Percentiles rank a stretch among this genome's conserved stretches.
phyloP scores from a whole-genome alignment of 2,329 filamentous ascomycete genomes.

The Leptographium wingfieldii region DNA sequence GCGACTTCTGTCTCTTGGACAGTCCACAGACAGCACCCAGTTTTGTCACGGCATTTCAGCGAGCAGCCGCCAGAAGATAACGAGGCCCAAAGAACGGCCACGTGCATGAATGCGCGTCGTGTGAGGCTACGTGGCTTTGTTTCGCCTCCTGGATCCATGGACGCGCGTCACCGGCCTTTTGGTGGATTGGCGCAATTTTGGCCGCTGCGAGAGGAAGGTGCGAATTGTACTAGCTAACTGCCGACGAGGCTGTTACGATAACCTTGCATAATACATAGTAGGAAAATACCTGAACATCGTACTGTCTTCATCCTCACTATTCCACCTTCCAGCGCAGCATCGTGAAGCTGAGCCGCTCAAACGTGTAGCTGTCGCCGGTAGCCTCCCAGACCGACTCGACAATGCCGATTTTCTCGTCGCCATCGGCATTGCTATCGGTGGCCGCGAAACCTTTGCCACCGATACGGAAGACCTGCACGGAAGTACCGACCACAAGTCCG shows the following conservation, averaged over 20 bases:
- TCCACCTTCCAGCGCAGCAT: constrained; percentile 1
- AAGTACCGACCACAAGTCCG: neutral
- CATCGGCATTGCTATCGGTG: constrained; percentile 1
- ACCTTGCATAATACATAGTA: too few relatives aligned
- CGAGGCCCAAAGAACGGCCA: neutral
- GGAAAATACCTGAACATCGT: too few relatives aligned
- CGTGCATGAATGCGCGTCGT: neutral
- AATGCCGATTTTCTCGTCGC: neutral
- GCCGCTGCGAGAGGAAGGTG: too few relatives aligned
- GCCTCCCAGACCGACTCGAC: constrained; percentile 3
- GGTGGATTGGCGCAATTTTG: neutral
- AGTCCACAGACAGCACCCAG: too few relatives aligned
- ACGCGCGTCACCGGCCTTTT: neutral
- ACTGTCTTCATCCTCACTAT: neutral
- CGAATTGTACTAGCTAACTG: too few relatives aligned
- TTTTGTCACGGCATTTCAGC: too few relatives aligned
- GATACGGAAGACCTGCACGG: constrained; percentile 4
- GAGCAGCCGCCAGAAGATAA: too few relatives aligned
- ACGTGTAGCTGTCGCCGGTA: neutral
- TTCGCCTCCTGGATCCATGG: neutral
- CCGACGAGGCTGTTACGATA: too few relatives aligned
- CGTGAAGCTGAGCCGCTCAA: constrained; percentile 2
- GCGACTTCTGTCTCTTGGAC: too few relatives aligned
- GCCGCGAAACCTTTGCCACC: neutral
- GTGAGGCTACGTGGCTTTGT: neutral